These are phyloP conservation scores for Cryptococcus floricola DNA, from an alignment of 1,284 basidiomycete genomes.

Conservation along the genomic window DNA sequence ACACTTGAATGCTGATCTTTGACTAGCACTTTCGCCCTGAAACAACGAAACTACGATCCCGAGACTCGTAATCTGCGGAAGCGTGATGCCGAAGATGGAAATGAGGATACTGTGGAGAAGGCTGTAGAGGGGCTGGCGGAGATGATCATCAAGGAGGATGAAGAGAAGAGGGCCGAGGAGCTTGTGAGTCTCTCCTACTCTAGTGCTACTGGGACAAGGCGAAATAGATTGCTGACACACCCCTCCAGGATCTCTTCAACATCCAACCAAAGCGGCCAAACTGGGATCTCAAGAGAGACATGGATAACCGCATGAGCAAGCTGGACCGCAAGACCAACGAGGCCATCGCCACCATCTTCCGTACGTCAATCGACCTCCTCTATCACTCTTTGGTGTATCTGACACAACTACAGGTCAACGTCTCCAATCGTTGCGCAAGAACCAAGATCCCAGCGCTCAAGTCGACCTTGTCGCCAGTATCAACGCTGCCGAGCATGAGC, in stretches of 20 bases:
- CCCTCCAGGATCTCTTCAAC: constrained; percentile 79
- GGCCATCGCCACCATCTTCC: constrained; percentile 85
- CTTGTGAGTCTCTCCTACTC: constrained; percentile 57
- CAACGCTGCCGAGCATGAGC: constrained; percentile 43
- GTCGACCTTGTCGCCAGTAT: constrained; percentile 47
- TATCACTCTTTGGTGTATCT: neutral
- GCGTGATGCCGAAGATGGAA: constrained; percentile 55
- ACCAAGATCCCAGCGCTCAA: constrained; percentile 26
- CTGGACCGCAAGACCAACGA: constrained; percentile 88
- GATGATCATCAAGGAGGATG: constrained; percentile 77
- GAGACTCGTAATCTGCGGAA: constrained; percentile 72
- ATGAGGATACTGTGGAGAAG: constrained; percentile 78
- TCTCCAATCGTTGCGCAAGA: constrained; percentile 42
- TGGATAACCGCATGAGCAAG: constrained; percentile 81
- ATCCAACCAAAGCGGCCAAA: constrained; percentile 94
- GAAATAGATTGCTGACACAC: neutral
- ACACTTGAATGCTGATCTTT: neutral
- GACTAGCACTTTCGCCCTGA: constrained; percentile 56
- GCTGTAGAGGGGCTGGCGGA: constrained; percentile 79
- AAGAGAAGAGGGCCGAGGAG: constrained; percentile 75
- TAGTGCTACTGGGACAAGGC: neutral
- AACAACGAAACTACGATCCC: constrained; percentile 80
- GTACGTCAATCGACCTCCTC: constrained; percentile 54
- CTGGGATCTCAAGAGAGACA: constrained; percentile 95
- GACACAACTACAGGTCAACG: constrained; percentile 35